Evolutionary conservation across 169 alveolate species (phyloP), one percentile per base, ranked within the genome.

Genomic region (Plasmodium malariae): DNA sequence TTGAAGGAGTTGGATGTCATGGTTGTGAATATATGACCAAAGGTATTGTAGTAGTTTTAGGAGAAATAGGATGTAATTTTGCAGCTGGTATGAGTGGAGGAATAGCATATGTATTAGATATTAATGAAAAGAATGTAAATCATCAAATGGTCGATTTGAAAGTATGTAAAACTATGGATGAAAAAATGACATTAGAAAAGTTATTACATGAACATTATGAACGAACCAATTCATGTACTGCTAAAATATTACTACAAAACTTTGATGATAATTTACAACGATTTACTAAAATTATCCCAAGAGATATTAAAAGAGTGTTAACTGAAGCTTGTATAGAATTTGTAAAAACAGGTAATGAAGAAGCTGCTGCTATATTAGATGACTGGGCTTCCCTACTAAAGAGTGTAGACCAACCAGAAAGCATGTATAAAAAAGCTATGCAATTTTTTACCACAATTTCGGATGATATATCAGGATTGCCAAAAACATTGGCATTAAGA

Each of bases 11-110:
- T 19, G 96, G 96, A 26, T 93, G 94, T 83, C 97, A 93, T 68
- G 95, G 96, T 5, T 95, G 97, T 93, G 97, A 95, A 87, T 95
- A 93, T 76, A 95, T 95, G 97, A 95, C 97, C 7, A 92, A 95
- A 57, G 97, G 97, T 0, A 90, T 93, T 14, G 96, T 95, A 11
- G 93, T 93, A 30, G 93, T 95, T 3, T 83, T 95, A 17, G 97
- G 97, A 49, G 86, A 71, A 32, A 92, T 86, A 32, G 97, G 97
- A 0, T 57, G 92, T 60, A 95, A 95, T 74, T 93, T 93, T 83
- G 97, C 95, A 0, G 96, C 97, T n/a, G 97, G 97, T 17, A 95
- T 95, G 97, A 92, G 96, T 72, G 97, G 97, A 5, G 97, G 97
- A 49, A 67, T 92, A 37, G 93, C 96, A 6, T 95, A 89, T 83